Conservation (phyloP, 495 filamentous ascomycete species). For the Bombardia bombarda region DNA sequence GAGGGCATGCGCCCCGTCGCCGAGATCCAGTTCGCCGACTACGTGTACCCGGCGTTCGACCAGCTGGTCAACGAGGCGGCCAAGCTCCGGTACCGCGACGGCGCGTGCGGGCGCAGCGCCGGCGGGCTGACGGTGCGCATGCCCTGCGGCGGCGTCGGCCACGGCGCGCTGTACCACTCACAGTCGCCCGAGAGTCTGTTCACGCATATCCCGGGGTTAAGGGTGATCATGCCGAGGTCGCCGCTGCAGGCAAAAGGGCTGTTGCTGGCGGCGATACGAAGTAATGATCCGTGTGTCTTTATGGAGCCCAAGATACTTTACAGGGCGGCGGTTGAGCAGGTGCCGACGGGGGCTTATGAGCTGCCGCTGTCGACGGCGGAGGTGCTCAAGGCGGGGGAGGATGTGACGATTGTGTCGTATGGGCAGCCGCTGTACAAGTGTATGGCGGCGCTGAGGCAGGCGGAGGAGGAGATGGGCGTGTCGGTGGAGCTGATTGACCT, state of each 20-base stretch:
- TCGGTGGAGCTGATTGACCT: conserved; percentile 86
- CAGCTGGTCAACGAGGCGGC: conserved; percentile 96
- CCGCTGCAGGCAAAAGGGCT: conserved; percentile 91
- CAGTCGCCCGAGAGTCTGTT: conserved; percentile 92
- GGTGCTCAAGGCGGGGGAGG: conserved; percentile 71
- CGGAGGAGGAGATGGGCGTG: conserved; percentile 74
- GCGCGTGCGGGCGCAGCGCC: conserved; percentile 54
- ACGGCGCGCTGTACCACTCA: conserved; percentile 91
- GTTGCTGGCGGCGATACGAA: conserved; percentile 69
- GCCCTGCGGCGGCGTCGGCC: conserved; percentile 93
- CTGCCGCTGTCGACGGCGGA: conserved; percentile 87
- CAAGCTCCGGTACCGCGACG: conserved; percentile 85
- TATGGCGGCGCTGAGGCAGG: conserved; percentile 66
- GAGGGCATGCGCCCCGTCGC: conserved; percentile 91
- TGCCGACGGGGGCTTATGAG: conserved; percentile 73
- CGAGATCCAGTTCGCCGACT: conserved; percentile 98
- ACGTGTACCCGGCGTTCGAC: conserved; percentile 94
- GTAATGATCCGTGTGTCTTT: conserved; percentile 87
- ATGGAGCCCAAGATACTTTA: conserved; percentile 97
- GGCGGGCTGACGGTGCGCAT: conserved; percentile 87
- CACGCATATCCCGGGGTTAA: conserved; percentile 82
- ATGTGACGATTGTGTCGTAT: conserved; percentile 85
- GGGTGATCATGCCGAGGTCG: conserved; percentile 83
- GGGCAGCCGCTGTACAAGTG: conserved; percentile 90
- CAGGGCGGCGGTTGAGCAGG: conserved; percentile 90